Evolutionary conservation across 1,284 basidiomycete species (phyloP), one percentile per base, ranked within the genome.

Genomic region (Marasmius tenuissimus): DNA sequence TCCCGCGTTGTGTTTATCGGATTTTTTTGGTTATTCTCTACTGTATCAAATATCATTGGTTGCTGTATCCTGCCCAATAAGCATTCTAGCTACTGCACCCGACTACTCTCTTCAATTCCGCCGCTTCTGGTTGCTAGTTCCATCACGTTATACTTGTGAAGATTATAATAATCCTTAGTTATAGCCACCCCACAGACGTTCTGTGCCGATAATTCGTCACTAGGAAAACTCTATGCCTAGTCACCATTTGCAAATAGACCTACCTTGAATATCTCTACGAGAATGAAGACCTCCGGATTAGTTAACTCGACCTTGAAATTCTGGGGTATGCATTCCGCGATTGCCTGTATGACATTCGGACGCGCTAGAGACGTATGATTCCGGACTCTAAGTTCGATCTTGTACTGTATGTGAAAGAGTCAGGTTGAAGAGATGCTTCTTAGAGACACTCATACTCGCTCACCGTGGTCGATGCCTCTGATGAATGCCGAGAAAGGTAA

Each of bases 241-340:
- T 18, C 27, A 4, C 27, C 27, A 27, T 27, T 40, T 39, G 27
- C 11, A 34, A 47, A 20, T 9, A 11, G 33, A 67, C 76, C 55
- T 58, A 88, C 92, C 83, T 93, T 93, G 80, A 92, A 93, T 10
- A 93, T 79, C 68, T 93, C 91, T 4, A 92, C 85, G 7, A 93
- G 79, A 53, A 93, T 81, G 63, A 91, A 91, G 1, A 91, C 72
- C 50, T 89, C 83, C 0, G 92, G 86, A 64, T 86, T 73, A 35
- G 83, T 80, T 14, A 93, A 75, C 59, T 89, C 82, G 14, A 93
- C 92, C 5, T 74, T 81, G 65, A 89, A 87, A 9, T 78, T 81
- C 58, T 78, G 76, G 0, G 91, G 91, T 16, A 93, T 83, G 66
- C 86, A 89, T 63, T 82, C 79, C 0, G 88, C 92, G 34, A 93